Evolutionary conservation across 2,329 filamentous ascomycete genomes (phyloP).

Genomic region (Penicillium thymicola): DNA sequence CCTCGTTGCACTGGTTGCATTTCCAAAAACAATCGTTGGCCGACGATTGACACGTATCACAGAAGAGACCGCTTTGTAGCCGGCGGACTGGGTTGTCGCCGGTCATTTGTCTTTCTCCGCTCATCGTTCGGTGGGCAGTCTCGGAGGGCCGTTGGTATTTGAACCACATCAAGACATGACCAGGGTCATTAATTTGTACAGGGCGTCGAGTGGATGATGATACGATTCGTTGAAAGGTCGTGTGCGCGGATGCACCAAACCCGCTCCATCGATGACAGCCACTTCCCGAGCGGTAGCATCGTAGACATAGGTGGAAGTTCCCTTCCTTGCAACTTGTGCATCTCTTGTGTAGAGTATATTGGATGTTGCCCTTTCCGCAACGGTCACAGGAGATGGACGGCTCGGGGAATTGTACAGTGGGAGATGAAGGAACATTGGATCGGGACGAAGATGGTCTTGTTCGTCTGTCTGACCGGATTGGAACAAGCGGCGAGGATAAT

Average conservation of each 20-base stretch:
- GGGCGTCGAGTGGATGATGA: conserved; percentile 26
- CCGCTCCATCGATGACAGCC: conserved; percentile 88
- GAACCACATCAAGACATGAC: conserved; percentile 50
- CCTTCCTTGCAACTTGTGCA: conserved; percentile 69
- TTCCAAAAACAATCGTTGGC: conserved; percentile 87
- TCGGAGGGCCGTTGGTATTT: conserved; percentile 34
- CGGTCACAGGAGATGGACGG: conserved; percentile 70
- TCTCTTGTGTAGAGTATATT: conserved; percentile 83
- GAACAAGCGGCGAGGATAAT: conserved; percentile 20
- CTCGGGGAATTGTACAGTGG: conserved; percentile 55
- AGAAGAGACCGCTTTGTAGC: conserved; percentile 79
- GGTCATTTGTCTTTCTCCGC: conserved; percentile 52
- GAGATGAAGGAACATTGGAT: conserved; percentile 26
- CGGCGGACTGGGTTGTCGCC: conserved; percentile 65
- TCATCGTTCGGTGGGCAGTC: conserved; percentile 25
- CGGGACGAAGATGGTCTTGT: conserved; percentile 34
- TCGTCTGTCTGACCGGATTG: conserved; percentile 21
- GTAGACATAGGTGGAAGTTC: conserved; percentile 73
- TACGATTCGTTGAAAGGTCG: conserved; percentile 59
- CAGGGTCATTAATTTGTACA: conserved; percentile 25
- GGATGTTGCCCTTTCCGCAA: conserved; percentile 69
- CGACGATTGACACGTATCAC: conserved; percentile 68
- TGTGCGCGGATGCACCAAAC: conserved; percentile 71
- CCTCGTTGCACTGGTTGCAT: conserved; percentile 81
- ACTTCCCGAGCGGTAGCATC: conserved; percentile 72